Evolutionary conservation across 805 yeast species (phyloP), one percentile per base, ranked within the genome.

Genomic region (Ogataea ramenticola): DNA sequence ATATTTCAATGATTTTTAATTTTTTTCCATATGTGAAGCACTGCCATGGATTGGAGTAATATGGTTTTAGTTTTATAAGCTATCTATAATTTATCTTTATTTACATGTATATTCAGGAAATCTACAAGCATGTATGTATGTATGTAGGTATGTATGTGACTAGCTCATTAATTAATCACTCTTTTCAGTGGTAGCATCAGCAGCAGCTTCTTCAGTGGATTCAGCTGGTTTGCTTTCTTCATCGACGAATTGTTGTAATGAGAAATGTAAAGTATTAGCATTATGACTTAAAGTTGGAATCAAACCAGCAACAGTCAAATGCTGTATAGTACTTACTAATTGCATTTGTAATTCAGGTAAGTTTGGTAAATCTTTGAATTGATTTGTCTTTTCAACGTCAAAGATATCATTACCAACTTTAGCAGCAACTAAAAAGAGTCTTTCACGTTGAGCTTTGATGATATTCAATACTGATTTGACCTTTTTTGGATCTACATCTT

Each of bases 251-350:
- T 29, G 32, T 4, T 14, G 5, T 14, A 29, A 29, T 29, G 32
- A 29, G n/a, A 29, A 29, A 29, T 29, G 12, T 29, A 29, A 29
- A 8, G 68, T 65, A 50, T 79, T 78, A 15, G 86, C 66, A n/a
- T 86, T 70, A 17, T 83, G 61, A 65, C 84, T 82, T 58, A 91
- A 73, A 16, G 96, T 86, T 66, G 77, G 77, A 12, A 85, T 95
- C 59, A 91, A 73, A 11, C 95, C 95, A 38, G 87, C 90, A 57
- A 97, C 98, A 46, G 96, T 86, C 50, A 86, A 71, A 45, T 84
- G 66, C n/a, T 90, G 81, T 57, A 91, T 76, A 44, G 87, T 70
- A 11, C 96, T 96, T 12, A 84, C 82, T 53, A 93, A 75, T 72
- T 90, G 86, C 10, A 85, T 79, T 46, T 86, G 93, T 52, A 91